Conservation (phyloP, 1,284 basidiomycete genomes). For the Ceratobasidium sp. region DNA sequence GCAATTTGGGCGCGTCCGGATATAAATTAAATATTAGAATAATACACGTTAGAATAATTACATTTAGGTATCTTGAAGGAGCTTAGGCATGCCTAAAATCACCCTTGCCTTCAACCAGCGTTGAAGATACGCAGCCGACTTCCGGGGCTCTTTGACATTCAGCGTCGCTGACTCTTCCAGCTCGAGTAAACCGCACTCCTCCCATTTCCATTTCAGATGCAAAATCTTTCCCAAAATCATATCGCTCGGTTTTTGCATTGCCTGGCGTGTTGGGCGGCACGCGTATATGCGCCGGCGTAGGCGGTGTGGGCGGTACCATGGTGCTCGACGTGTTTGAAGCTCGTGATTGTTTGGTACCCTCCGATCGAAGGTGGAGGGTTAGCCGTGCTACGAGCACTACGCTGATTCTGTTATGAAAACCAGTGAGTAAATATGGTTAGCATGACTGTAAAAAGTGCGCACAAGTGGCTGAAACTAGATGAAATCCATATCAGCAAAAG, state of each 20-base stretch:
- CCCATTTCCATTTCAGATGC: slow-evolving; percentile 14
- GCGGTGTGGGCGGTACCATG: too few species aligned
- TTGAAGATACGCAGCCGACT: not conserved
- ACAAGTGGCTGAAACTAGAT: slow-evolving; percentile 26
- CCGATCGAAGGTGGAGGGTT: slow-evolving; percentile 16
- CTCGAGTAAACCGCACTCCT: not conserved
- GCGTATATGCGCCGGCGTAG: not conserved
- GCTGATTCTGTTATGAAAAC: slow-evolving; percentile 1
- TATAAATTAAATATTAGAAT: too few species aligned
- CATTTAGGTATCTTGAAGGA: too few species aligned
- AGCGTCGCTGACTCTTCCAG: slow-evolving; percentile 12
- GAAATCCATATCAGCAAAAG: not conserved
- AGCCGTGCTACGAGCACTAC: slow-evolving; percentile 21
- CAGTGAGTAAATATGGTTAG: not conserved
- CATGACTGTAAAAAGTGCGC: not conserved
- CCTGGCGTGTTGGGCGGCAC: not conserved
- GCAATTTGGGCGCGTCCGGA: too few species aligned
- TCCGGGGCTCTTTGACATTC: not conserved
- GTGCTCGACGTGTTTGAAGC: not conserved
- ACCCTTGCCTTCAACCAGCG: not conserved
- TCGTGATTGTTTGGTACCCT: slow-evolving; percentile 11
- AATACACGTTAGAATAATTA: too few species aligned
- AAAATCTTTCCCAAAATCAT: not conserved
- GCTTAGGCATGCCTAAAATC: not conserved
- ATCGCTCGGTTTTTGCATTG: not conserved